These are phyloP conservation scores for Chytriomyces sp. DNA, from an alignment of 192 early-diverging fungal species.

Conservation along the genomic window DNA sequence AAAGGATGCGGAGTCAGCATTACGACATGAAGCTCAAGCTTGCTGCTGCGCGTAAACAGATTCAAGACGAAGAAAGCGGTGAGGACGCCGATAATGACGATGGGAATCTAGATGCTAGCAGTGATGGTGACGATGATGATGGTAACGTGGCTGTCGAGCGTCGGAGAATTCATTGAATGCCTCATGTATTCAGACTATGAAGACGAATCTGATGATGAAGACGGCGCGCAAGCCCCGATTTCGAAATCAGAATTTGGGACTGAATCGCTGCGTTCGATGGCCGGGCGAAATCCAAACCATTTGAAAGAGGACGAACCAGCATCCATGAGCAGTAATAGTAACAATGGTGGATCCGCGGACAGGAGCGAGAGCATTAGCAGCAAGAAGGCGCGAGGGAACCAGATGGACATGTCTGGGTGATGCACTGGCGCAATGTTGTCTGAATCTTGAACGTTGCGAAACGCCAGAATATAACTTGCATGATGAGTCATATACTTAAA, in stretches of 20 bases:
- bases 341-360: background rate
- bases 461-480: too few relatives aligned
- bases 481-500: too few relatives aligned
- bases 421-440: too few relatives aligned
- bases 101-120: background rate
- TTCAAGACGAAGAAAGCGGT: slow-evolving; percentile 45
- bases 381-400: background rate
- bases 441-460: too few relatives aligned
- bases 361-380: background rate
- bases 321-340: background rate
- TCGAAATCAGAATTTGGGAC: background rate
- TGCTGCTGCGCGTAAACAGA: slow-evolving; percentile 39
- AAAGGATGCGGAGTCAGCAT: slow-evolving; percentile 76
- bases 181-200: background rate
- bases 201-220: background rate
- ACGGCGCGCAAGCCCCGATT: background rate
- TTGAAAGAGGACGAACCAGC: too few relatives aligned
- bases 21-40: slow-evolving; percentile 88
- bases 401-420: background rate
- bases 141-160: slow-evolving; percentile 44
- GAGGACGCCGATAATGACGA: slow-evolving; percentile 49
- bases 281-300: too few relatives aligned
- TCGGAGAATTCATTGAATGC: background rate
- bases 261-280: background rate
- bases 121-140: slow-evolving; percentile 54